Evolutionary conservation across 1,284 basidiomycete genomes (phyloP).

Genomic region (Meripilus lineatus): DNA sequence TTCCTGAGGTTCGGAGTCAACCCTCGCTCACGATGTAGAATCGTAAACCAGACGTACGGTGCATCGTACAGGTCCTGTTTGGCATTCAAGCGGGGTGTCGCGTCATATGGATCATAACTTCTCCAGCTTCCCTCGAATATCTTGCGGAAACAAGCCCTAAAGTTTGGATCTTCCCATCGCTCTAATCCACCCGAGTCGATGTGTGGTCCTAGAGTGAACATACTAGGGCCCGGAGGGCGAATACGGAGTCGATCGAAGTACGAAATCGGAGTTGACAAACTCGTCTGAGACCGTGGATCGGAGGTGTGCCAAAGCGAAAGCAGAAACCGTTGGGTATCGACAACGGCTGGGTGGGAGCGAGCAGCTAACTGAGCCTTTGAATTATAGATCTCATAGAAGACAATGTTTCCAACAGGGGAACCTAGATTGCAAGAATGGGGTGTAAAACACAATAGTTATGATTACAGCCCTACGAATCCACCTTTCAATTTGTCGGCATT

Average conservation of each 20-base stretch:
- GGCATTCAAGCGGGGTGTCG: constrained; percentile 45
- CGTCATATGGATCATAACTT: constrained; percentile 56
- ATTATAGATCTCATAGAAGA: constrained; percentile 73
- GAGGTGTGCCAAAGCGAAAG: constrained; percentile 57
- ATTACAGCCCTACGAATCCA: constrained; percentile 17
- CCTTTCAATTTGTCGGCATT: constrained; percentile 52
- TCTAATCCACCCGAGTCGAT: constrained; percentile 75
- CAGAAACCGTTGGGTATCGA: constrained; percentile 48
- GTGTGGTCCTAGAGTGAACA: constrained; percentile 64
- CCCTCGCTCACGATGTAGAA: background rate
- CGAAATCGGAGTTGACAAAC: constrained; percentile 55
- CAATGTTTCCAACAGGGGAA: constrained; percentile 62
- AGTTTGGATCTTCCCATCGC: constrained; percentile 71
- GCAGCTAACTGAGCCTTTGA: constrained; percentile 53
- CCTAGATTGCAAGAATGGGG: constrained; percentile 41
- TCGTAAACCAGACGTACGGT: constrained; percentile 31
- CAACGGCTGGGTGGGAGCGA: constrained; percentile 48
- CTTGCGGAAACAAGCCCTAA: constrained; percentile 49
- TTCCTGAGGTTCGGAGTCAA: constrained; percentile 37
- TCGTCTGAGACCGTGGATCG: constrained; percentile 35
- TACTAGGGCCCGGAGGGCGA: constrained; percentile 64
- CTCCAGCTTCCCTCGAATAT: constrained; percentile 56
- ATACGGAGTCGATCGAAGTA: constrained; percentile 79
- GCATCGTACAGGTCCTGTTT: constrained; percentile 52
- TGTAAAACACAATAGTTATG: too few relatives aligned